Percentiles rank a stretch among this genome's conserved stretches.
Evolutionary conservation across 345 rosid species (phyloP).

Genomic region (Hirschfeldia incana): DNA sequence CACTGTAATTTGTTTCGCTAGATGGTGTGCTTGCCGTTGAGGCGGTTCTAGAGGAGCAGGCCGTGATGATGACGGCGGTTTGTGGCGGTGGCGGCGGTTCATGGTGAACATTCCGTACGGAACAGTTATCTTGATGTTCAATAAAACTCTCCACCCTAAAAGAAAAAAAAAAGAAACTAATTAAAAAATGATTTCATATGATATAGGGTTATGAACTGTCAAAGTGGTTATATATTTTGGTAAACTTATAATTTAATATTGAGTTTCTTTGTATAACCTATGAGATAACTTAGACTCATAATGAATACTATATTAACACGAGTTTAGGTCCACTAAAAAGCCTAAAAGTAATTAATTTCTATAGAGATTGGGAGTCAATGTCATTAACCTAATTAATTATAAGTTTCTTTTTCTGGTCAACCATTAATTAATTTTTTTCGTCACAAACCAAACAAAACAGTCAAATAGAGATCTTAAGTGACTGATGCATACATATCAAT

Average conservation of each 20-base stretch:
- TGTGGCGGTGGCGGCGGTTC: constrained; percentile 49
- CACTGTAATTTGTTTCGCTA: constrained; percentile 60
- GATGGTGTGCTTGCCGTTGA: constrained; percentile 81
- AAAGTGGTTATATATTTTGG: constrained; percentile 40
- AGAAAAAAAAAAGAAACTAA: constrained; percentile 9
- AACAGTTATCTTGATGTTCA: constrained; percentile 81
- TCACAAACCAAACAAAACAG: constrained; percentile 18
- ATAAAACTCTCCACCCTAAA: constrained; percentile 84
- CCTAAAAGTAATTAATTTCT: not conserved
- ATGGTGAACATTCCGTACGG: constrained; percentile 49
- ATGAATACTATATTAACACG: constrained; percentile 13
- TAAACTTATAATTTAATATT: constrained; percentile 5
- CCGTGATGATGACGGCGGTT: constrained; percentile 42
- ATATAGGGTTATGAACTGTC: constrained; percentile 46
- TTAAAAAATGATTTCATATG: not conserved
- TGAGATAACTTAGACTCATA: not conserved
- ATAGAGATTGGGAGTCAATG: constrained; percentile 22
- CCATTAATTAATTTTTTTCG: not conserved
- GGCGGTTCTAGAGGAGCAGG: constrained; percentile 69
- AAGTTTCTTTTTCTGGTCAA: not conserved
- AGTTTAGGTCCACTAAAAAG: constrained; percentile 25
- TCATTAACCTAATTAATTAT: constrained; percentile 2
- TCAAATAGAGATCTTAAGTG: constrained; percentile 8
- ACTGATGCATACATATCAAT: constrained; percentile 21
- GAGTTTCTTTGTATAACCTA: not conserved